Evolutionary conservation across 2,329 filamentous ascomycete species (phyloP), one percentile per base, ranked within the genome.

Genomic region (Atkinsonella hypoxylon): DNA sequence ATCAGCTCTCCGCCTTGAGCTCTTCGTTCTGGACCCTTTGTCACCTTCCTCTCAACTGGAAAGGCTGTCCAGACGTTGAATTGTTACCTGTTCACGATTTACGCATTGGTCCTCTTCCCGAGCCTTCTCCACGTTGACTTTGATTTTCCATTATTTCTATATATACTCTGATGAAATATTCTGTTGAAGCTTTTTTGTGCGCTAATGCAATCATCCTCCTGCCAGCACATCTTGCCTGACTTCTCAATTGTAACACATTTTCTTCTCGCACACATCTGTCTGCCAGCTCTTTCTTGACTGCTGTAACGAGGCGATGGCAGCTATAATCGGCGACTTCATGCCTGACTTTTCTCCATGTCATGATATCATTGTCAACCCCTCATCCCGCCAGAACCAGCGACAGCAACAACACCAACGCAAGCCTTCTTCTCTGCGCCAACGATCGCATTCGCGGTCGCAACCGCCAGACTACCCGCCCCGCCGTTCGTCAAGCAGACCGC

Each of bases 311-410:
- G 75, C 67, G 70, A 83, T 83, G 80, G 80, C 79, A 63, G 74
- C 79, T 68, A 67, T 82, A 68, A 76, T 82, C 59, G 77, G 78
- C 67, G 87, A 91, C 73, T 82, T 82, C 72, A 81, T 82, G 70
- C 78, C 86, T 67, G 82, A 88, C 70, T 75, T 82, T 59, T 76
- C 79, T 61, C 78, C 81, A 70, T 83, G 85, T 69, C 79, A 81
- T 73, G 81, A 76, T 71, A 85, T 82, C 76, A 85, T 88, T 72
- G 68, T 71, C 53, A 67, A 70, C 51, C 66, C 74, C 43, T 69
- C 69, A 47, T 59, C 73, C 56, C 67, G 66, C 56, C 71, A 70
- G 56, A 71, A 70, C 56, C 73, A 74, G 56, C 71, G 73, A 57
- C 71, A 22, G 5, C 44, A 34, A 36, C 44, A 40, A 2, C 45